Base-by-base conservation (phyloP, 768 basidiomycete species). In the Panus rudis region DNA sequence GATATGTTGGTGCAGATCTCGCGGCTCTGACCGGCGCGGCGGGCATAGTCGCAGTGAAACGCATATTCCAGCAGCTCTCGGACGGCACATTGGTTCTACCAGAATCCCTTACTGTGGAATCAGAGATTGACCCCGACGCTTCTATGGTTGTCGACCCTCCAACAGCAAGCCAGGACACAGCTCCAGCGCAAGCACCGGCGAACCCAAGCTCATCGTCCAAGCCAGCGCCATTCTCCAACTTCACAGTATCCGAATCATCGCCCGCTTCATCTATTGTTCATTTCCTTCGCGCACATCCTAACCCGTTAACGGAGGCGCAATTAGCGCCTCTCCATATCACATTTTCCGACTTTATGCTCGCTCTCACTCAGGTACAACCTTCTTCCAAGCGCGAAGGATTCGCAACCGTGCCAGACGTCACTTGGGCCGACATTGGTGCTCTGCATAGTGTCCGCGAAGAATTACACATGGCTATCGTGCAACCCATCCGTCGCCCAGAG, bases 361-460 rank as follows among this genome's bases (percentile, higher is more conserved):
- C 96, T 0, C 73, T 98, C n/a, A 73, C 78, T 42, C 76, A 92
- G 39, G 82, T 97, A 0, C 96, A 98, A 57, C 96, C 94, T 1
- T 96, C 93, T 0, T 90, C 94, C 5, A 92, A 92, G 60, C 85
- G 96, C 32, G 96, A 99, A 69, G 96, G 96, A 3, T 99, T 99
- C 53, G 85, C 96, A 4, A 98, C 96, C 0, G 85, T 97, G 3
- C 96, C 96, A 0, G 90, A 93, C 53, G 89, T 97, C 2, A 85
- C 87, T 0, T 99, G 96, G 94, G 70, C 82, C 1, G 92, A 98
- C 58, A 75, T 99, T 37, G 96, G 96, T 17, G 96, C 94, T 2
- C 70, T 98, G n/a, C 81, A 86, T 47, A 73, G 64, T 2, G 86
- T 81, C 3, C 71, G 96, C 13, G 89, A 94, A 46, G 93, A 96